phyloP scores from a whole-genome alignment of 306 rosid species.

The Malus sylvestris region DNA sequence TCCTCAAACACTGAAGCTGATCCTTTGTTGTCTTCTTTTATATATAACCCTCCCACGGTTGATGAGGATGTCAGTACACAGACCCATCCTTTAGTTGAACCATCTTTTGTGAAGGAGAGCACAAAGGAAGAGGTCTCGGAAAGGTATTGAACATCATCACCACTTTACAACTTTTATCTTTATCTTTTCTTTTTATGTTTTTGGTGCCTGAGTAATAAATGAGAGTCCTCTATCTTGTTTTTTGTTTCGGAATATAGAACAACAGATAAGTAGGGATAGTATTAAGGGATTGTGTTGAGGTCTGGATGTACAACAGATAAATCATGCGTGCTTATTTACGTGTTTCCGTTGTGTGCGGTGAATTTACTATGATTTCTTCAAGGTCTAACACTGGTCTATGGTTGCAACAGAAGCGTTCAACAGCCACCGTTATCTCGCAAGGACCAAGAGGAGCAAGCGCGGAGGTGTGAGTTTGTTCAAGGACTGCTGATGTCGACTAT shows the following conservation, averaged over 20 bases:
- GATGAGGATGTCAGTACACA: constrained; percentile 35
- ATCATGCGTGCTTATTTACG: background rate
- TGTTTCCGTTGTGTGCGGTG: background rate
- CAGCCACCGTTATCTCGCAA: constrained; percentile 39
- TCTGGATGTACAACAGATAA: background rate
- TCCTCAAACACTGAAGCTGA: constrained; percentile 68
- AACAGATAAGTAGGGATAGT: background rate
- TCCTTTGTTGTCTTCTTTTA: constrained; percentile 75
- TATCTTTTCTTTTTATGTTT: background rate
- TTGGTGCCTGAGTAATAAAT: background rate
- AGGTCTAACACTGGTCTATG: background rate
- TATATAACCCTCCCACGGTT: constrained; percentile 43
- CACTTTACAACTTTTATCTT: too few species aligned
- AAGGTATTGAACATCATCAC: constrained; percentile 27
- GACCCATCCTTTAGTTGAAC: constrained; percentile 37
- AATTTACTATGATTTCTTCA: background rate
- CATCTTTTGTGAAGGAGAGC: constrained; percentile 35
- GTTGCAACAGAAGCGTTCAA: constrained; percentile 42
- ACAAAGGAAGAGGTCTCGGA: constrained; percentile 33
- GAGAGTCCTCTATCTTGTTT: background rate
- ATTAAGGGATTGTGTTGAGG: background rate
- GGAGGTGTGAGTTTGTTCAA: constrained; percentile 66
- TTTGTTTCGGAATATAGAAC: background rate
- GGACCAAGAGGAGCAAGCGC: constrained; percentile 64
- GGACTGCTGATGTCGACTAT: constrained; percentile 77